Evolutionary conservation across 768 basidiomycete species (phyloP), one percentile per base, ranked within the genome.

Genomic region (Cystofilobasidium capitatum): DNA sequence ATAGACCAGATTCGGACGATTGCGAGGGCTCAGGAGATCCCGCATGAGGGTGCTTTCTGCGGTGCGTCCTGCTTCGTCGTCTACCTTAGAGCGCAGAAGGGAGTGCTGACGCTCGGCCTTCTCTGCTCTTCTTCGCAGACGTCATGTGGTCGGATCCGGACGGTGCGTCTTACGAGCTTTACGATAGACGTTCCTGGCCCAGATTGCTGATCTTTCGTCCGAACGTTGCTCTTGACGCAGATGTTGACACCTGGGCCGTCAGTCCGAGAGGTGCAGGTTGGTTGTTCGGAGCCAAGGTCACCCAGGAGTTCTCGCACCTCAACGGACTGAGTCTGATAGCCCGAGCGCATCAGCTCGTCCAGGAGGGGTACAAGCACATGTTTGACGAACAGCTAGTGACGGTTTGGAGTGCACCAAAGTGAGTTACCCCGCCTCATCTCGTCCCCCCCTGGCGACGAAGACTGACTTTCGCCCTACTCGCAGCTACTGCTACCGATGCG

Each of bases 191-290:
- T 9, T 45, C 13, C 9, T 13, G n/a, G n/a, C n/a, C n/a, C n/a
- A n/a, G n/a, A n/a, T n/a, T n/a, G n/a, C n/a, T n/a, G n/a, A n/a
- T n/a, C n/a, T n/a, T 20, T 37, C 12, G 4, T 47, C 29, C 3
- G n/a, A 10, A 2, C 10, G 14, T 33, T 17, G 26, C 20, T 7
- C 7, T 35, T 16, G 58, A 55, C 55, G 58, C 94, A 49, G 87
- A 97, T 74, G 93, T 94, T 45, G 88, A 89, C 45, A 92, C 88
- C 47, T 98, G 94, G 94, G 93, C 91, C 6, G 90, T 97, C 63
- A 93, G 90, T 71, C 94, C 94, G 5, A 83, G 94, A 44, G 94
- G 94, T 24, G 94, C 94, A 7, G 94, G 94, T 0, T 98, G 91
- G 88, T 79, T 67, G 8, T 42, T 22, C 24, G 33, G 22, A 31